phyloP scores from a whole-genome alignment of 345 rosid species.

The Aegle marmelos region DNA sequence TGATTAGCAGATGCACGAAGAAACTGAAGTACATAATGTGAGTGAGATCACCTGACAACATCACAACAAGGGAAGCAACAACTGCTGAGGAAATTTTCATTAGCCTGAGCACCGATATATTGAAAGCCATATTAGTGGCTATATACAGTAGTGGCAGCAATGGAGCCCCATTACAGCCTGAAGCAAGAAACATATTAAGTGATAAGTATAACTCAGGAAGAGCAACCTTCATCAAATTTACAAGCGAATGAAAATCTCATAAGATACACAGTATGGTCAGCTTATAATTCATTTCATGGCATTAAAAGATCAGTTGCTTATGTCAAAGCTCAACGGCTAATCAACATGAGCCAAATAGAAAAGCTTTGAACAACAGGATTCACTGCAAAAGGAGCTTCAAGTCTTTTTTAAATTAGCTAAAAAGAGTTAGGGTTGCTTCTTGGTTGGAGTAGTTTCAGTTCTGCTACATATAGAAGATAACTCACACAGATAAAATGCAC shows the following conservation, averaged over 20 bases:
- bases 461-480: background rate
- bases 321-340: background rate
- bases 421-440: background rate
- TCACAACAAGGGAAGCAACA: conserved; percentile 63
- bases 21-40: conserved; percentile 9
- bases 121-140: conserved; percentile 65
- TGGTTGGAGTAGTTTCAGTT: background rate
- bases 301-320: background rate
- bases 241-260: background rate
- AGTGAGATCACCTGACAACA: conserved; percentile 54
- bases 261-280: background rate
- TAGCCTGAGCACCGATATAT: conserved; percentile 67
- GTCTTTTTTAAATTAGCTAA: no score
- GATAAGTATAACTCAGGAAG: background rate
- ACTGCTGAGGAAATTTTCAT: conserved; percentile 74
- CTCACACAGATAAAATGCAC: background rate
- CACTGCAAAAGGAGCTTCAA: no score
- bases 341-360: background rate
- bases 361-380: no score
- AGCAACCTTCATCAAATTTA: background rate
- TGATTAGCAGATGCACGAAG: background rate
- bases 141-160: conserved; percentile 73
- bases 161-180: conserved; percentile 80
- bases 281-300: background rate
- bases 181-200: conserved; percentile 7